A percentile compares a stretch with the other conserved stretches of the same genome.
Evolutionary conservation across 2,329 filamentous ascomycete genomes (phyloP).

Genomic region (Sordariomycetes sp.): DNA sequence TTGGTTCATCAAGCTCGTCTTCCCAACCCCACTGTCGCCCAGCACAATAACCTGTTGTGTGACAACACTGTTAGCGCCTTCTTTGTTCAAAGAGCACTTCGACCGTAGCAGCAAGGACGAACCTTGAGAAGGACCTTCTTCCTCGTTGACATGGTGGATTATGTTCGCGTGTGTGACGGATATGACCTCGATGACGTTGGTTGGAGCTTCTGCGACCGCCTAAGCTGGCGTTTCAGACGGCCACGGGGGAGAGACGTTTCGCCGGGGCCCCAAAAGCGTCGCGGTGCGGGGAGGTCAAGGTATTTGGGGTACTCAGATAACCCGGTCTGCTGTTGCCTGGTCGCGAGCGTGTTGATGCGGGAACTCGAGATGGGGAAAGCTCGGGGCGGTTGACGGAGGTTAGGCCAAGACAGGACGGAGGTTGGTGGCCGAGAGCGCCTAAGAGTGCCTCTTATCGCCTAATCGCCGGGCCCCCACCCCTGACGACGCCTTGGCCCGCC

Average conservation of each 20-base stretch:
- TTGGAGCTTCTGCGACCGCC: not conserved
- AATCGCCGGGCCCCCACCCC: not conserved
- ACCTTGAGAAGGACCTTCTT: constrained; percentile 93
- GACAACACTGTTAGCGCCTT: not conserved
- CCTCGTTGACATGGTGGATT: constrained; percentile 57
- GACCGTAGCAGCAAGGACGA: constrained; percentile 13
- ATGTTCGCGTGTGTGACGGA: constrained; percentile 4
- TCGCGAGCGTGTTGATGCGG: not conserved
- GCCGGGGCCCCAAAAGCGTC: not conserved
- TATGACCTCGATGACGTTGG: constrained; percentile 2
- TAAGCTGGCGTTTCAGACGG: not conserved
- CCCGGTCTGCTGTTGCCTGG: not conserved
- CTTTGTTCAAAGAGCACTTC: constrained; percentile 5
- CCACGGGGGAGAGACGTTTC: not conserved
- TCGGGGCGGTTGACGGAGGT: not conserved
- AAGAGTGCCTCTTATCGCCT: not conserved
- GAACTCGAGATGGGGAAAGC: not conserved
- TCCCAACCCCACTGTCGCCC: constrained; percentile 96
- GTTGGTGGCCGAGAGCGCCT: not conserved
- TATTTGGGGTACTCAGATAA: not conserved
- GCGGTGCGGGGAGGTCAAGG: not conserved
- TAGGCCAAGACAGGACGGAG: not conserved
- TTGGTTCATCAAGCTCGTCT: constrained; percentile 99
- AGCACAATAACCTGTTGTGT: constrained; percentile 82
- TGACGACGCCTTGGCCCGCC: not conserved